Conservation (phyloP, 1,284 basidiomycete species). For the Austroboletus niveus region DNA sequence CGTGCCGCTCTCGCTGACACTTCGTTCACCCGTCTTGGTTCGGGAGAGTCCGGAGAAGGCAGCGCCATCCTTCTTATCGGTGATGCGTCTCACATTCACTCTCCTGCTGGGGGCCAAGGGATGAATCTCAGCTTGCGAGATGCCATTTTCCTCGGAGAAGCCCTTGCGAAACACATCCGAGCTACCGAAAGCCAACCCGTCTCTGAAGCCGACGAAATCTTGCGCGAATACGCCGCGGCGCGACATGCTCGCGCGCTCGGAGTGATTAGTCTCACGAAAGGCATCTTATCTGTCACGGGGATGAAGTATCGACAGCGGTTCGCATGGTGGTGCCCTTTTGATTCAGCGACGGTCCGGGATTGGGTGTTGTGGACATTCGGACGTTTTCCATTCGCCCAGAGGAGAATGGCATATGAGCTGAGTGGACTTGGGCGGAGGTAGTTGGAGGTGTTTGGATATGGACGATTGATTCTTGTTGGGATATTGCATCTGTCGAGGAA, state of each 20-base stretch:
- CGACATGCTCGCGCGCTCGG: conserved; percentile 23
- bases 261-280: conserved; percentile 27
- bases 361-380: conserved; percentile 19
- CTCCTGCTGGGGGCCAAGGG: conserved; percentile 46
- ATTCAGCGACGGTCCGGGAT: conserved; percentile 8
- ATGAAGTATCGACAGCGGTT: conserved; percentile 11
- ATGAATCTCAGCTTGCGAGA: conserved; percentile 51
- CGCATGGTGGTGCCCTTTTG: conserved; percentile 22
- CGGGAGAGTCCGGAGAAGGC: conserved; percentile 9
- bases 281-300: conserved; percentile 9
- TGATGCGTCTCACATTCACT: conserved; percentile 46
- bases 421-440: conserved; percentile 23
- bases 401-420: conserved; percentile 18
- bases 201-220: conserved; percentile 19
- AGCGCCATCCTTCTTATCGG: conserved; percentile 36
- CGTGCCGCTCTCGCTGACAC: conserved; percentile 37
- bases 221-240: conserved; percentile 14
- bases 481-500: too few relatives aligned
- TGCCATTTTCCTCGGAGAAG: conserved; percentile 35
- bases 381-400: conserved; percentile 11
- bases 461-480: too few relatives aligned
- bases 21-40: conserved; percentile 28
- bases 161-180: conserved; percentile 20
- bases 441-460: neutral
- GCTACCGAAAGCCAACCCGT: conserved; percentile 4